Conservation (phyloP, 805 yeast species). For the Spathaspora passalidarum region DNA sequence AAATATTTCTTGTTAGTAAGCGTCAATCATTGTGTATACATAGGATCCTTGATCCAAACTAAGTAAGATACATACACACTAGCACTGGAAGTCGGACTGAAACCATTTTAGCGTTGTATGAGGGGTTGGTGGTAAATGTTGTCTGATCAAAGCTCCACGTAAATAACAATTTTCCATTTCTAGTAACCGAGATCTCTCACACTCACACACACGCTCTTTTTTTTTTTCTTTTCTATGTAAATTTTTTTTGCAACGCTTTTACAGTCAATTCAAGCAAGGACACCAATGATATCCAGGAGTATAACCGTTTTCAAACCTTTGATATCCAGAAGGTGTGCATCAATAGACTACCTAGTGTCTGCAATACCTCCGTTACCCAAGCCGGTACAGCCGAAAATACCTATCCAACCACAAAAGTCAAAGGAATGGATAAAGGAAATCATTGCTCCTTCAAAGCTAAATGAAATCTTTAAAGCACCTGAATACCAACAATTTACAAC, state of each 20-base stretch:
- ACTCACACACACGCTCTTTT: not conserved
- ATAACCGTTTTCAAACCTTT: not conserved
- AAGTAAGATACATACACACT: constrained; percentile 1
- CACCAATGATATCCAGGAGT: not conserved
- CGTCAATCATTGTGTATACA: not conserved
- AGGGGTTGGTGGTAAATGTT: not conserved
- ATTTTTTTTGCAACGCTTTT: not conserved
- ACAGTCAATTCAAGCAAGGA: not conserved
- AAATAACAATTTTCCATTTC: not conserved
- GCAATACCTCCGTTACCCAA: constrained; percentile 1
- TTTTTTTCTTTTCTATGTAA: not conserved
- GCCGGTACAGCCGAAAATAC: not conserved
- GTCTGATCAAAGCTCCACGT: not conserved
- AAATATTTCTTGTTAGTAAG: not conserved
- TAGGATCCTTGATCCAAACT: not conserved
- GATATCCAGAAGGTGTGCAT: not conserved
- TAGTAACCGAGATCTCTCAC: not conserved
- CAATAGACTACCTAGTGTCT: constrained; percentile 4
- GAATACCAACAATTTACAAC: constrained; percentile 12
- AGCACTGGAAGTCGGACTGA: constrained; percentile 6
- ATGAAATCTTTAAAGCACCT: constrained; percentile 16
- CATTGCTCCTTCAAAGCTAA: constrained; percentile 23
- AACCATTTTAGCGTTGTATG: not conserved
- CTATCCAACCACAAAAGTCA: not conserved
- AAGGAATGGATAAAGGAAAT: constrained; percentile 4